These are phyloP conservation scores for Neurospora pannonica DNA, from an alignment of 495 filamentous ascomycete species.

Conservation along the genomic window DNA sequence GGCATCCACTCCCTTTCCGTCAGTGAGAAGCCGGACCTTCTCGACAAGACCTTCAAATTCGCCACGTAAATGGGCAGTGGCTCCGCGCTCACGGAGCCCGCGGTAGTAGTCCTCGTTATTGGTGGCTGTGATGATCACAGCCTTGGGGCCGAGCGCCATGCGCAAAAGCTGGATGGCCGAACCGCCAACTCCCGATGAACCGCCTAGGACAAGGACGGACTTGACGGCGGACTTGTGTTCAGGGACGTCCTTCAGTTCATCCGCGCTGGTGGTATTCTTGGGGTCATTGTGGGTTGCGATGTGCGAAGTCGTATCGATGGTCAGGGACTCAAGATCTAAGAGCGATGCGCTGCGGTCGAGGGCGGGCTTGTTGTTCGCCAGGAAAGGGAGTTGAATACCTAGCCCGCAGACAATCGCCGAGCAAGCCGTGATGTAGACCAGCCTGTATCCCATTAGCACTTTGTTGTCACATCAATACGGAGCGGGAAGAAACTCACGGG, in stretches of 20 bases:
- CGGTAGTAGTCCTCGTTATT: constrained; percentile 17
- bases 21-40: neutral
- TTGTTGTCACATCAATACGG: neutral
- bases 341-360: neutral
- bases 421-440: constrained; percentile 31
- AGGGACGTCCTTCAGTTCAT: neutral
- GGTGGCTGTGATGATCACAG: constrained; percentile 26
- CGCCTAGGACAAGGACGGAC: constrained; percentile 35
- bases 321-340: neutral
- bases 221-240: constrained; percentile 1
- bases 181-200: constrained; percentile 31
- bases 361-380: constrained; percentile 9
- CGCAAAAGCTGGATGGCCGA: constrained; percentile 34
- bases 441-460: constrained; percentile 14
- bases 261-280: neutral
- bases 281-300: neutral
- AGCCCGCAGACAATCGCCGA: constrained; percentile 21
- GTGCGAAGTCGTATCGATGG: neutral
- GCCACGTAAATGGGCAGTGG: constrained; percentile 20
- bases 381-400: constrained; percentile 22
- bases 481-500: constrained; percentile 19
- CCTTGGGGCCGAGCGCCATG: constrained; percentile 17
- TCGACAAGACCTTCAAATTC: neutral
- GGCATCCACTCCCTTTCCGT: constrained; percentile 28
- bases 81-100: constrained; percentile 6